Evolutionary conservation across 2,329 filamentous ascomycete genomes (phyloP).

Genomic region (Fusarium sp.): DNA sequence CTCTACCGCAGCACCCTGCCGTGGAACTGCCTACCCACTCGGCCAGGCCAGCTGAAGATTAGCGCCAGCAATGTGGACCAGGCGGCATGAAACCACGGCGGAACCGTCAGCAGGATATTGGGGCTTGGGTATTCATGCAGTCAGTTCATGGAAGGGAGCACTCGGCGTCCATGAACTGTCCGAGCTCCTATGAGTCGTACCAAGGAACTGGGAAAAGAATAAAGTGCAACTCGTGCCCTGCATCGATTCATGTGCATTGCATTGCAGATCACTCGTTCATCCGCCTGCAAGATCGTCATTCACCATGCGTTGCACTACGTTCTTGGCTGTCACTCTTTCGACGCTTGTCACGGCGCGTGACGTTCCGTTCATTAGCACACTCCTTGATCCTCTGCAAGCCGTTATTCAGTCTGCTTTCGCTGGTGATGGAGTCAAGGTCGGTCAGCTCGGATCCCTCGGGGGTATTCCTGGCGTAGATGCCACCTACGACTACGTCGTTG

Average conservation of each 20-base stretch:
- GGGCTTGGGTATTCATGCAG: constrained; percentile 1
- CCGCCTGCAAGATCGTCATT: constrained; percentile 4
- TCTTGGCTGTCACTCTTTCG: constrained; percentile 28
- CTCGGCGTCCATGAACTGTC: neutral
- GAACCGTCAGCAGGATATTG: neutral
- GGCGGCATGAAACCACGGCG: neutral
- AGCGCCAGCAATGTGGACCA: constrained; percentile 10
- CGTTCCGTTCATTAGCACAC: constrained; percentile 30
- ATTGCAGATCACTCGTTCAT: neutral
- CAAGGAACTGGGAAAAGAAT: constrained; percentile 11
- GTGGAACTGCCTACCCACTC: neutral
- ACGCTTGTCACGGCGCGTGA: constrained; percentile 15
- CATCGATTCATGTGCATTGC: neutral
- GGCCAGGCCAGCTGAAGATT: neutral
- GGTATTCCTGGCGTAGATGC: constrained; percentile 24
- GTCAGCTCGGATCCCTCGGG: constrained; percentile 24
- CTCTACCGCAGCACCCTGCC: constrained; percentile 5
- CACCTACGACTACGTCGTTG: constrained; percentile 45
- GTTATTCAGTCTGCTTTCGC: constrained; percentile 31
- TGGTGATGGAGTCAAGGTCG: constrained; percentile 35
- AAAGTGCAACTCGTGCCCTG: neutral
- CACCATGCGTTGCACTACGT: constrained; percentile 16
- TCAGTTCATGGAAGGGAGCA: neutral
- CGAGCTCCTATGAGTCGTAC: neutral
- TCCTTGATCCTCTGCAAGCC: constrained; percentile 30